Conservation (phyloP, 129 eudicot genomes). For the Pittosporum tobira region DNA sequence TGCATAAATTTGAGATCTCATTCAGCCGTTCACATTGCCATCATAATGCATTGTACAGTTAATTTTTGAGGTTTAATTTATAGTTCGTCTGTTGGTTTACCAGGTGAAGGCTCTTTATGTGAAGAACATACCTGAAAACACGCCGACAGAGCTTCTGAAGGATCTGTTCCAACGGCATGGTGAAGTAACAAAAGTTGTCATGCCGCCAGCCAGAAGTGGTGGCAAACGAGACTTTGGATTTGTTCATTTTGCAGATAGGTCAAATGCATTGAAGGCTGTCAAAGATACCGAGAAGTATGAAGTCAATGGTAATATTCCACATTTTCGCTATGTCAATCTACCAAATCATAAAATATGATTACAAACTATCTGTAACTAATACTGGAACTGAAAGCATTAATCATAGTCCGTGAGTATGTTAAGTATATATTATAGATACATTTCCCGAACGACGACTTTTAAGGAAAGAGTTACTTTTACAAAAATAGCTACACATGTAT, state of each 20-base stretch:
- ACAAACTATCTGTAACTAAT: too few species aligned
- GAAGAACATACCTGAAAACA: slow-evolving; percentile 93
- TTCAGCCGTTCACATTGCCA: not conserved
- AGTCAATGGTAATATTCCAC: slow-evolving; percentile 49
- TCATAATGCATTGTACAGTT: not conserved
- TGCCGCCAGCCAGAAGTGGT: slow-evolving; percentile 91
- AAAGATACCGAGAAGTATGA: slow-evolving; percentile 82
- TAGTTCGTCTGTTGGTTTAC: not conserved
- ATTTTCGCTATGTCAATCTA: too few species aligned
- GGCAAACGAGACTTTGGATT: slow-evolving; percentile 95
- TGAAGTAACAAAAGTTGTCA: slow-evolving; percentile 84
- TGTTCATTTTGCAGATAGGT: slow-evolving; percentile 92
- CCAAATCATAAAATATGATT: not conserved
- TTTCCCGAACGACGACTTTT: too few species aligned
- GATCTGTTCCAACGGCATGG: slow-evolving; percentile 90
- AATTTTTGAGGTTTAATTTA: not conserved
- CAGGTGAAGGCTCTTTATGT: slow-evolving; percentile 95
- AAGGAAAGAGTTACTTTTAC: too few species aligned
- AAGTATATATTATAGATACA: too few species aligned
- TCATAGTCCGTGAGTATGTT: too few species aligned
- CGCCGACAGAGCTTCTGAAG: slow-evolving; percentile 67
- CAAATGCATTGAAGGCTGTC: slow-evolving; percentile 87
- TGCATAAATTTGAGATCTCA: not conserved
- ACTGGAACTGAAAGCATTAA: not conserved
- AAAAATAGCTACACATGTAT: too few species aligned